Conservation (phyloP, 257 asterid species). For the Scutellaria baicalensis region DNA sequence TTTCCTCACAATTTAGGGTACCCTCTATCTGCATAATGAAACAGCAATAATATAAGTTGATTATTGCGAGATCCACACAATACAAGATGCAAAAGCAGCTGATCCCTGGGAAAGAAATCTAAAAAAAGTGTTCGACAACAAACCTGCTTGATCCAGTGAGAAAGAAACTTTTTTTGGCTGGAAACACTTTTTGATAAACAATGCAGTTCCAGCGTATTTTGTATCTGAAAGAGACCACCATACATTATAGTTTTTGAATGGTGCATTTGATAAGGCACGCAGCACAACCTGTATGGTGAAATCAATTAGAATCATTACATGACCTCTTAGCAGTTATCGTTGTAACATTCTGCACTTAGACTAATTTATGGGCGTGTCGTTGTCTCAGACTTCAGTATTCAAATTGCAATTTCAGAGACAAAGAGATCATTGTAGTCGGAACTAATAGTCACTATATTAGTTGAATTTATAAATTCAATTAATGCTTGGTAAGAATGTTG, state of each 20-base stretch:
- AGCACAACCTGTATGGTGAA: conserved; percentile 51
- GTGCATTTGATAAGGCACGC: conserved; percentile 69
- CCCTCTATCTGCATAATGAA: not conserved
- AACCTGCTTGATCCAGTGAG: conserved; percentile 82
- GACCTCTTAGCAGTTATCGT: not conserved
- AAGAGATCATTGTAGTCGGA: not conserved
- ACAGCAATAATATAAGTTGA: not conserved
- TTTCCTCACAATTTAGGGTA: not conserved
- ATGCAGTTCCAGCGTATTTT: conserved; percentile 93
- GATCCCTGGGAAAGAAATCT: not conserved
- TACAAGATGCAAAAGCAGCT: not conserved
- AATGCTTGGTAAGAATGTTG: not conserved
- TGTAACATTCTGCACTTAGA: not conserved
- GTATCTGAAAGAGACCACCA: conserved; percentile 99
- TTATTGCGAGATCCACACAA: not conserved
- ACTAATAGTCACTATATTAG: not conserved
- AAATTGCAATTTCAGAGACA: not conserved
- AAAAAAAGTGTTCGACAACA: not conserved
- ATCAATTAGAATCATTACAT: not conserved
- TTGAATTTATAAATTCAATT: not conserved
- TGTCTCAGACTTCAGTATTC: not conserved
- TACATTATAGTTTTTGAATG: conserved; percentile 60
- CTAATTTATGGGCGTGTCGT: not conserved
- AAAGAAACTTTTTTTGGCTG: conserved; percentile 66
- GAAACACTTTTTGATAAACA: conserved; percentile 69